A percentile compares a stretch with the other conserved stretches of the same genome.
Conservation (phyloP, 495 filamentous ascomycete species). For the Parathielavia appendiculata region DNA sequence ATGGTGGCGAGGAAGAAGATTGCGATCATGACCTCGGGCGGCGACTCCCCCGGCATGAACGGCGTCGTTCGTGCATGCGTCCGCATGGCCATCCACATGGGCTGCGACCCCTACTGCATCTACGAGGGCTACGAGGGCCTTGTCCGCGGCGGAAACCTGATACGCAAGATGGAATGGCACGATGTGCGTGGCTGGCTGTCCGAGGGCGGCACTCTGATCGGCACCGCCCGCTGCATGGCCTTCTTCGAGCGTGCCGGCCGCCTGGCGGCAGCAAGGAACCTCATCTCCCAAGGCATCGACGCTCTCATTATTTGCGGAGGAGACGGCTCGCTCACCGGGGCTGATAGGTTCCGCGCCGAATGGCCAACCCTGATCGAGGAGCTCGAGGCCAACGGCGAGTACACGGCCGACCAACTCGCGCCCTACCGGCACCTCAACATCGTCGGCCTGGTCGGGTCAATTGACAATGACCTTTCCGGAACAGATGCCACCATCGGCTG, state of each 20-base stretch:
- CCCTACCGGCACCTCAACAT: conserved; percentile 85
- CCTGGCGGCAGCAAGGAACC: conserved; percentile 81
- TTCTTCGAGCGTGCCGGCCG: conserved; percentile 86
- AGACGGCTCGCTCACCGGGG: conserved; percentile 94
- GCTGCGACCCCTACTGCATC: conserved; percentile 82
- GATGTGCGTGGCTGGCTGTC: conserved; percentile 93
- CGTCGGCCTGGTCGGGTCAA: conserved; percentile 91
- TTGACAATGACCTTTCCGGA: conserved; percentile 96
- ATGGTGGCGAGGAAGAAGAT: conserved; percentile 67
- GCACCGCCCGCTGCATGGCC: conserved; percentile 82
- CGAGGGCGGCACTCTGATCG: conserved; percentile 94
- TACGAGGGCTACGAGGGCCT: conserved; percentile 97
- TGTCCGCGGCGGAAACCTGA: conserved; percentile 81
- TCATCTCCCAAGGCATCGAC: conserved; percentile 88
- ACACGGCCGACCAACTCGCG: conserved; percentile 62
- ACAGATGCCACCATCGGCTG: conserved; percentile 98
- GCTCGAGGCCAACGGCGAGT: conserved; percentile 62
- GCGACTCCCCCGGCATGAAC: conserved; percentile 98
- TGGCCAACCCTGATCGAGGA: conserved; percentile 85
- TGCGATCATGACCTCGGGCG: conserved; percentile 92
- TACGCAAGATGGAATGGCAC: conserved; percentile 82
- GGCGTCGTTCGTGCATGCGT: conserved; percentile 90
- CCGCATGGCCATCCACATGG: conserved; percentile 79
- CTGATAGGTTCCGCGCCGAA: conserved; percentile 85
- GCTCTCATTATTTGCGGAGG: conserved; percentile 95